Conservation (phyloP, 2,329 filamentous ascomycete species). For the Verruconis gallopava region DNA sequence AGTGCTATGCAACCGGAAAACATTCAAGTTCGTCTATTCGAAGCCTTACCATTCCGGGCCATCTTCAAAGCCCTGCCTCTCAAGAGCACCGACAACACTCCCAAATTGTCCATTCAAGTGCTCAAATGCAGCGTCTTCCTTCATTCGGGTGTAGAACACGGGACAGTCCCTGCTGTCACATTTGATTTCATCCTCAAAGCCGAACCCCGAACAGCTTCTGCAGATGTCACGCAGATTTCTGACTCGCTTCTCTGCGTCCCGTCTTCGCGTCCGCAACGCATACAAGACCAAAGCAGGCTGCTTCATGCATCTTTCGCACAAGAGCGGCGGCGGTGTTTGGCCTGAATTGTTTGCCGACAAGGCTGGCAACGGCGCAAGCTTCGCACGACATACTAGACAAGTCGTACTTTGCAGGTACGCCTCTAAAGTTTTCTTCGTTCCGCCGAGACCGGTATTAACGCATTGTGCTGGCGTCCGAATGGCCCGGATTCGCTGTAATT, state of each 20-base stretch:
- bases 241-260: conserved; percentile 49
- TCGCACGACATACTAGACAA: conserved; percentile 63
- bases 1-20: too few species aligned
- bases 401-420: conserved; percentile 75
- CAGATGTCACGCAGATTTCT: conserved; percentile 59
- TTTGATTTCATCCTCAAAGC: conserved; percentile 61
- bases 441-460: conserved; percentile 16
- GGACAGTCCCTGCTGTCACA: conserved; percentile 91
- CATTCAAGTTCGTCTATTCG: too few species aligned
- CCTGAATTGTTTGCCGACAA: conserved; percentile 5
- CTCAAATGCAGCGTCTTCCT: conserved; percentile 39
- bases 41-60: conserved; percentile 16
- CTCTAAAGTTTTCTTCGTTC: conserved; percentile 64
- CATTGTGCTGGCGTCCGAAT: conserved; percentile 32
- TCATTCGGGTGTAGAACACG: conserved; percentile 70
- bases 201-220: conserved; percentile 62
- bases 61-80: conserved; percentile 15
- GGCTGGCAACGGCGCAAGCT: conserved; percentile 33
- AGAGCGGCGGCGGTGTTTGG: conserved; percentile 22
- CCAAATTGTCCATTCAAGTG: conserved; percentile 27
- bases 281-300: conserved; percentile 49
- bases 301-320: conserved; percentile 47
- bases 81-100: conserved; percentile 30
- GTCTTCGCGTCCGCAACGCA: conserved; percentile 48
- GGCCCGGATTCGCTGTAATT: conserved; percentile 61